Base-by-base conservation (phyloP, 2,329 filamentous ascomycete species). In the Pseudogymnoascus sp. region DNA sequence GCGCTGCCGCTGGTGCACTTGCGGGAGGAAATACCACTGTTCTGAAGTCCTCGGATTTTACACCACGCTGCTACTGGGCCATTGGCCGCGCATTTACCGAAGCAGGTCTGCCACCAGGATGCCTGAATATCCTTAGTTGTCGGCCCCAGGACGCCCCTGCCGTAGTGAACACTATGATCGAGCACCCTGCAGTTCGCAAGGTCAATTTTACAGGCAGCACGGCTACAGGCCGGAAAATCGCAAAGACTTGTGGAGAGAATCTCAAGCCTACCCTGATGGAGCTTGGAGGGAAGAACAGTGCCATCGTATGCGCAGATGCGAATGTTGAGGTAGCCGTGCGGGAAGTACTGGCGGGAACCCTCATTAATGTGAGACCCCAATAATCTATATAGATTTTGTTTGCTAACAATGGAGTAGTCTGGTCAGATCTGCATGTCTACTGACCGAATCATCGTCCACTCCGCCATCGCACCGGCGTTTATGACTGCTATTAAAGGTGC, bases 191-290 rank as follows among this genome's bases (percentile, higher is more conserved):
- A 0, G 74, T 87, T 38, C 81, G 78, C 68, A 91, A 91, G 71
- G 78, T 93, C 60, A 88, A 87, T 61, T 94, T 93, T 67, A 93
- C 89, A 0, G 90, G 90, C 15, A 85, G 83, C 67, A 90, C 89
- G 0, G 74, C 77, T 0, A 83, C 91, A 0, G 90, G 90, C 3
- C 82, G 83, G 35, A 85, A 88, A 64, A 80, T 91, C 41, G 83
- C 85, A 1, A 75, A 78, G 1, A 78, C 81, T 12, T 86, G 85
- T 2, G 86, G 86, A 14, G 81, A 82, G 67, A 77, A 83, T 68
- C 76, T 89, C 60, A 90, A 90, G 75, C 87, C 87, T 2, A 78
- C 84, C n/a, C 76, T 89, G 2, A 81, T 90, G 71, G 88, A 91
- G 71, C 77, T 90, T 0, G 88, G 88, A 1, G 88, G 87, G 11